Evolutionary conservation across 2,329 filamentous ascomycete species (phyloP), one percentile per base, ranked within the genome.

Genomic region (Xylaria sp.): DNA sequence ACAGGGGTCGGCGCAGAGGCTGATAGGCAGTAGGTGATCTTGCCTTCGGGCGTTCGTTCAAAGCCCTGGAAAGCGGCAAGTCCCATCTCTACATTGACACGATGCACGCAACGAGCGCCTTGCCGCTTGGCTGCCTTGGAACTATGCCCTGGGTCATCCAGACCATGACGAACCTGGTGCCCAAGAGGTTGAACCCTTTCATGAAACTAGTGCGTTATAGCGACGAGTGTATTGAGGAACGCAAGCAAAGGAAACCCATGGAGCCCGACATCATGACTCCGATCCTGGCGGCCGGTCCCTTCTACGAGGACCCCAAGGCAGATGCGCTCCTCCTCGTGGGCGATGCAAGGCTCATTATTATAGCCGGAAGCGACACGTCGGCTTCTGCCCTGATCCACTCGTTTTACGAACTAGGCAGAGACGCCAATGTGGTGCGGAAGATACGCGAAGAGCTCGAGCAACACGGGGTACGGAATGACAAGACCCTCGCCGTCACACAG

Each of bases 71-170:
- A 31, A 44, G 31, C 7, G 65, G 56, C 2, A 37, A 62, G 35
- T 62, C 65, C 23, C 63, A 67, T 44, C 19, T 60, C 19, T 67
- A 60, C 15, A 66, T 67, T 29, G 55, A 66, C 33, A 60, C 59
- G 5, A 66, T 67, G 60, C 65, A 67, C 33, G n/a, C 48, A 44
- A 64, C 60, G 21, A 63, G 61, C 31, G 54, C 40, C 3, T 41
- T 63, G 13, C 63, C 60, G 8, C 58, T 63, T 17, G 58, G 60
- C 17, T 66, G 53, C 47, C 61, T 66, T 7, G 55, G 58, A 5
- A 62, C 60, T 17, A 21, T 64, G 21, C 65, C 65, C 11, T 67
- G 65, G 65, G 33, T 62, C 21, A 62, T 66, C 40, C 63, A 67
- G 19, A 54, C 52, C 15, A 61, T 66, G 19, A 43, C 54, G 23